A percentile compares a stretch with the other conserved stretches of the same genome.
Evolutionary conservation across 306 rosid genomes (phyloP).

Genomic region (Fagus sylvatica): DNA sequence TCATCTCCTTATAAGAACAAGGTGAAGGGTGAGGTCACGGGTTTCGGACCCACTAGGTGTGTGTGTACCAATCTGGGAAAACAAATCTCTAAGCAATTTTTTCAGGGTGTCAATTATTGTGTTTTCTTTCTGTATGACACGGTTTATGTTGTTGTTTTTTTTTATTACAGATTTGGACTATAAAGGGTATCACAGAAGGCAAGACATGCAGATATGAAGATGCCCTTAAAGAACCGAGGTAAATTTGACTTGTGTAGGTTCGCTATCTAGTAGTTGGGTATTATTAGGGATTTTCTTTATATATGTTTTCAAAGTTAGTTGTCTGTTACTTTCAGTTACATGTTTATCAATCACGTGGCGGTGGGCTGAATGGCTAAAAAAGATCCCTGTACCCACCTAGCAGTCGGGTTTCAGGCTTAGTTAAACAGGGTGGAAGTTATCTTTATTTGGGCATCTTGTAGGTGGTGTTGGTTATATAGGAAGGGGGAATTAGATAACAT

Average conservation of each 20-base stretch:
- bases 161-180: not conserved
- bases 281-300: not conserved
- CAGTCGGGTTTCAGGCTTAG: not conserved
- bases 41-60: no score
- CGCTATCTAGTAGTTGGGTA: not conserved
- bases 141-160: not conserved
- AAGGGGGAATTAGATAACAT: not conserved
- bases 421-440: not conserved
- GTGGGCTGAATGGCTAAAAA: not conserved
- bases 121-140: not conserved
- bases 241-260: not conserved
- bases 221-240: constrained; percentile 55
- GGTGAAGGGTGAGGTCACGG: no score
- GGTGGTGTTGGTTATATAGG: not conserved
- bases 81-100: not conserved
- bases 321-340: not conserved
- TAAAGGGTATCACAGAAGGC: constrained; percentile 3
- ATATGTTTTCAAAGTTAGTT: not conserved
- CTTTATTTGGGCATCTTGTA: not conserved
- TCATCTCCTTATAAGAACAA: no score
- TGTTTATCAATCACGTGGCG: not conserved
- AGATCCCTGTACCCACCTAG: not conserved
- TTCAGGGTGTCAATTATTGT: not conserved
- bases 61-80: no score
- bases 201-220: constrained; percentile 48